These are phyloP conservation scores for Hyphopichia buzzinii DNA, from an alignment of 1,139 yeast genomes.

Conservation along the genomic window DNA sequence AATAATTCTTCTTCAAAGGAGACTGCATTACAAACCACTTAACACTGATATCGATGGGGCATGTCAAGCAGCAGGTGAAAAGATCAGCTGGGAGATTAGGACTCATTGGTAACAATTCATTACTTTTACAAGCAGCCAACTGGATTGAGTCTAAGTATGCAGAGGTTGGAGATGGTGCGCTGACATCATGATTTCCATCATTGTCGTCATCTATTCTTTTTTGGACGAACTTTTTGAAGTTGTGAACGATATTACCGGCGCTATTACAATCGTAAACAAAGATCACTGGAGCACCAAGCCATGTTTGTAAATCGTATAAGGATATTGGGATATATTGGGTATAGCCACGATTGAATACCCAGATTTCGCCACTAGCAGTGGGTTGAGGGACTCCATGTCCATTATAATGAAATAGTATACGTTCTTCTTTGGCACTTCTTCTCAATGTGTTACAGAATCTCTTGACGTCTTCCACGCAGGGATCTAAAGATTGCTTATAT, in stretches of 20 bases:
- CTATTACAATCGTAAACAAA: slow-evolving; percentile 93
- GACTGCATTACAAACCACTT: slow-evolving; percentile 90
- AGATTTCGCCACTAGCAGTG: slow-evolving; percentile 94
- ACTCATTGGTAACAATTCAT: slow-evolving; percentile 86
- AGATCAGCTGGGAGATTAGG: slow-evolving; percentile 96
- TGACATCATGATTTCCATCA: slow-evolving; percentile 64
- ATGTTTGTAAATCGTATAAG: slow-evolving; percentile 85
- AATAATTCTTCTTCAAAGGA: slow-evolving; percentile 63
- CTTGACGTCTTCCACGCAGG: slow-evolving; percentile 93
- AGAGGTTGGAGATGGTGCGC: slow-evolving; percentile 64
- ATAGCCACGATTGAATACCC: slow-evolving; percentile 97
- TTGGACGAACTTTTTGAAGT: slow-evolving; percentile 87
- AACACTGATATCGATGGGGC: slow-evolving; percentile 93
- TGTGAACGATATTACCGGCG: slow-evolving; percentile 90
- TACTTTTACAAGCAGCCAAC: slow-evolving; percentile 86
- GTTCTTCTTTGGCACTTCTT: slow-evolving; percentile 86
- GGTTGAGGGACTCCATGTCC: slow-evolving; percentile 99
- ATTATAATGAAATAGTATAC: slow-evolving; percentile 90
- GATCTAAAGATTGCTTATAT: slow-evolving; percentile 88
- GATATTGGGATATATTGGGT: slow-evolving; percentile 97
- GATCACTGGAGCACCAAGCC: slow-evolving; percentile 98
- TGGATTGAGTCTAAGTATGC: slow-evolving; percentile 88
- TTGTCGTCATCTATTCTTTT: slow-evolving; percentile 87
- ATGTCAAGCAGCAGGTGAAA: slow-evolving; percentile 90
- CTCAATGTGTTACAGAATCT: slow-evolving; percentile 86